phyloP scores from a whole-genome alignment of 305 asterid species.

The Solanum hybrid region DNA sequence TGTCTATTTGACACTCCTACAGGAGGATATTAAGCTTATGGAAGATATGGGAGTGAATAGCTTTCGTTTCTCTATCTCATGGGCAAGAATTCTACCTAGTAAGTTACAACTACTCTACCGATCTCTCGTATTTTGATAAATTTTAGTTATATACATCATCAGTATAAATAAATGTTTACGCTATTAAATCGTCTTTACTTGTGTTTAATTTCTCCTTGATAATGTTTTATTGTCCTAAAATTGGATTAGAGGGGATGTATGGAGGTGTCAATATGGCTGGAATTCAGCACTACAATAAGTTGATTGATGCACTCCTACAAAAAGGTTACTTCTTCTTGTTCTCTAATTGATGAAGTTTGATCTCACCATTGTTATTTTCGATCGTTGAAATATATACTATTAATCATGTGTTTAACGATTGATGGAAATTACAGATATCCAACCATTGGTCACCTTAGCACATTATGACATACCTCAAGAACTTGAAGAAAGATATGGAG shows the following conservation, averaged over 20 bases:
- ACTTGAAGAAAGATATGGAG: constrained; percentile 55
- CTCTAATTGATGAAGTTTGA: background rate
- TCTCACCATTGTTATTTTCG: background rate
- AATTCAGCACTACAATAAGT: constrained; percentile 36
- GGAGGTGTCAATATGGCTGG: constrained; percentile 51
- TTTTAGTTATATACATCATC: background rate
- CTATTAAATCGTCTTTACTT: background rate
- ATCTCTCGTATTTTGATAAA: background rate
- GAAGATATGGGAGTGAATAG: constrained; percentile 48
- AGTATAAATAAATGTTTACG: background rate
- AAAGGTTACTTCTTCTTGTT: constrained; percentile 26
- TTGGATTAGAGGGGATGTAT: constrained; percentile 38
- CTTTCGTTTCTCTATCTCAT: constrained; percentile 55
- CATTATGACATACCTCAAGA: constrained; percentile 62
- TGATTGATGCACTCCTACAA: constrained; percentile 44
- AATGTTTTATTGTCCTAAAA: background rate
- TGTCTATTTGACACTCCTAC: background rate
- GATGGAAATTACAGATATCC: constrained; percentile 26
- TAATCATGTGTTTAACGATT: background rate
- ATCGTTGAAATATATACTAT: background rate
- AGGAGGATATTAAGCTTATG: constrained; percentile 61
- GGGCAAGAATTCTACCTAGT: constrained; percentile 74
- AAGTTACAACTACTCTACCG: background rate
- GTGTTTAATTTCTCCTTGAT: background rate
- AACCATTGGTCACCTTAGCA: constrained; percentile 46